These are phyloP conservation scores for Vitis rupestris DNA, from an alignment of 164 flowering plant species.

Conservation along the genomic window DNA sequence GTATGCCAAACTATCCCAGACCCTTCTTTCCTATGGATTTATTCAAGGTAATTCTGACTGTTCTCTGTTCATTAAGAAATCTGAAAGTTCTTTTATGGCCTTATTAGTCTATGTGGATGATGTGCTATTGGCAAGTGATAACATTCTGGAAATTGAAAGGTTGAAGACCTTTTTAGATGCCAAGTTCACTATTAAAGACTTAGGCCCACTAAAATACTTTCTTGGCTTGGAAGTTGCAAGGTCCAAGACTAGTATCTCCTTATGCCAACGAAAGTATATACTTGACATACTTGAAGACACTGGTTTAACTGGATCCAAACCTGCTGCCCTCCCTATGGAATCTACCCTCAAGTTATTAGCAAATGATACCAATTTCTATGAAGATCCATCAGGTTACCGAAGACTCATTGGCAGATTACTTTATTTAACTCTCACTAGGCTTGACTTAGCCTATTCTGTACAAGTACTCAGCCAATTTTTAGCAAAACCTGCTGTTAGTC, in stretches of 20 bases:
- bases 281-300: conserved; percentile 5
- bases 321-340: background rate
- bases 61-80: background rate
- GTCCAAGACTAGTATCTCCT: background rate
- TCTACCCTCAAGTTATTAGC: background rate
- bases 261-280: conserved; percentile 4
- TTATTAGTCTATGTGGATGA: conserved; percentile 9
- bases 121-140: background rate
- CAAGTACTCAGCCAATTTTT: conserved; percentile 4
- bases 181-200: conserved; percentile 6
- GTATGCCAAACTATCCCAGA: background rate
- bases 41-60: background rate
- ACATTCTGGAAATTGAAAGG: background rate
- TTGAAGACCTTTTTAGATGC: background rate
- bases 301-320: background rate
- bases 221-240: conserved; percentile 7
- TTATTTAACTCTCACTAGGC: conserved; percentile 1
- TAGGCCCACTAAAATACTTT: conserved; percentile 9
- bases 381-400: background rate
- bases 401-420: conserved; percentile 2
- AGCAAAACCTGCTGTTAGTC: background rate
- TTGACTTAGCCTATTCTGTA: background rate
- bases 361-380: background rate
- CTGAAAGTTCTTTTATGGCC: background rate
- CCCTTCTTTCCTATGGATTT: background rate